Evolutionary conservation across 2,329 filamentous ascomycete genomes (phyloP).

Genomic region (Talaromyces sp.): DNA sequence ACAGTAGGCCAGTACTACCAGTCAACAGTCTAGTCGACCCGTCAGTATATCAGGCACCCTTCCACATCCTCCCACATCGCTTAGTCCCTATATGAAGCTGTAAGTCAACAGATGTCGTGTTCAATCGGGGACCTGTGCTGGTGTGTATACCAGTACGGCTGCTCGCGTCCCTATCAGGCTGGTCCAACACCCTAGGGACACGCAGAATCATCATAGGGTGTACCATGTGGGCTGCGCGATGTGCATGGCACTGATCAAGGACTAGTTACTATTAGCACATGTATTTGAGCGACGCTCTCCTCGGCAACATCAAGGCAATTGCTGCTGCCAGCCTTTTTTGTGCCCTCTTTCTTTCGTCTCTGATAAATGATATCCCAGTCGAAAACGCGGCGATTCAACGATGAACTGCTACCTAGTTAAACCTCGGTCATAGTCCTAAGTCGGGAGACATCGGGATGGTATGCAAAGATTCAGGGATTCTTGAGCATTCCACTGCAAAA

Average conservation of each 20-base stretch:
- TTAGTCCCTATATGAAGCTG: not conserved
- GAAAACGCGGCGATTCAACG: not conserved
- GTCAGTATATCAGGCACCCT: not conserved
- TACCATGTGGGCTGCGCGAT: not conserved
- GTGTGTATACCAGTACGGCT: not conserved
- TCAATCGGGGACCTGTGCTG: not conserved
- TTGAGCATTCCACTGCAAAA: not conserved
- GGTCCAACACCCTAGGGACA: not conserved
- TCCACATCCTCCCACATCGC: not conserved
- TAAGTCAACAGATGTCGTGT: no score
- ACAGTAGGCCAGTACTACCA: not conserved
- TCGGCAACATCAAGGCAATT: not conserved
- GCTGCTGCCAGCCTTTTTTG: not conserved
- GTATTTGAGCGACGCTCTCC: not conserved
- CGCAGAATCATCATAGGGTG: not conserved
- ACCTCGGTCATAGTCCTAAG: not conserved
- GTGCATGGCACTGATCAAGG: not conserved
- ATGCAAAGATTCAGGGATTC: not conserved
- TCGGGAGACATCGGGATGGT: conserved; percentile 1
- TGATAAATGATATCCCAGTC: not conserved
- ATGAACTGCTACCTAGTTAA: not conserved
- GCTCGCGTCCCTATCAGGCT: not conserved
- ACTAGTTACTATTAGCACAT: not conserved
- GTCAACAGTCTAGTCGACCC: not conserved
- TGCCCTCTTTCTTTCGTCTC: not conserved